Base-by-base conservation (phyloP, 495 filamentous ascomycete species). In the Podospora anserina region DNA sequence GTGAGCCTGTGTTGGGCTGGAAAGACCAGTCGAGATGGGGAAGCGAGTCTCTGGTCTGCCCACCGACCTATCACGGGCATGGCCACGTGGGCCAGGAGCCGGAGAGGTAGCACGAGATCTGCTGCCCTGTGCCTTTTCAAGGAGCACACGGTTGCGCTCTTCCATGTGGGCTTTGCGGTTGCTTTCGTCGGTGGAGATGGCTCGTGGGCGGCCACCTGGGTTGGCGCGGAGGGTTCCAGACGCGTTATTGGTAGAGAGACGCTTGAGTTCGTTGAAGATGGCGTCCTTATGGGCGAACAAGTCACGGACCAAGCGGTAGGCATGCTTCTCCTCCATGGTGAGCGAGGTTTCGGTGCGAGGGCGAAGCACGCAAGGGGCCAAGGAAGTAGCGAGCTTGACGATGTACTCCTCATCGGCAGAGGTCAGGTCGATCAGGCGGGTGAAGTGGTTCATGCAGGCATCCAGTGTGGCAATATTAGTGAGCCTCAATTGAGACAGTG, bases 401-500 rank as follows among this genome's bases (percentile, higher is more conserved):
- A 97, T 79, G 76, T 93, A 98, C 62, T 88, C 82, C 78, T 98
- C 95, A 69, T 97, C 94, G 61, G 95, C 95, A 49, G 93, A 97
- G 5, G 95, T 99, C 66, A 98, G 85, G 72, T 99, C 96, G 76
- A 99, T 94, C 69, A 99, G 82, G 68, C 96, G 91, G 16, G 95
- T 97, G 78, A 98, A 97, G 80, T 99, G 95, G 66, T 96, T 98
- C 83, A 93, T 96, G 76, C 97, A 89, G 60, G 96, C 95, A 80
- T 99, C 95, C 74, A 99, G 90, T 34, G 95, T 97, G 66, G 95
- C 95, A 77, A 99, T 98, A 76, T 99, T 99, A 70, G 95, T 93
- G 54, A 99, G 89, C 54, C 94, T 92, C 57, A 99, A 86, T 76
- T 97, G 94, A 58, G 92, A 93, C 70, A 98, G 89, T 0, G 95